Percentiles rank a stretch among this genome's conserved stretches.
Evolutionary conservation across 2,329 filamentous ascomycete genomes (phyloP).

Genomic region (Fusarium udum): DNA sequence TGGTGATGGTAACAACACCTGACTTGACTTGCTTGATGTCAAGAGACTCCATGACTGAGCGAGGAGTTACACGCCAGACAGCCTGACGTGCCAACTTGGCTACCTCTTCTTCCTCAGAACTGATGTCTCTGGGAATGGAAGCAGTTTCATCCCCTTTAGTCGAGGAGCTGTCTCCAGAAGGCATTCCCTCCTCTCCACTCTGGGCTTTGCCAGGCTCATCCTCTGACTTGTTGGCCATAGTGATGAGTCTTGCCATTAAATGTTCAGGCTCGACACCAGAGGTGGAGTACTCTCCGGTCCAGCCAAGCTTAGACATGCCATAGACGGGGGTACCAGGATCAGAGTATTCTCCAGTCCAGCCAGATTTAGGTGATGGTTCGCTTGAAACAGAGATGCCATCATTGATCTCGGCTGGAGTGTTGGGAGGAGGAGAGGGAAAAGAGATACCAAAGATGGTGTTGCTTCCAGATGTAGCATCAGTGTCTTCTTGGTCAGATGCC

Average conservation of each 20-base stretch:
- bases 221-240: background rate
- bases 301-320: background rate
- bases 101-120: background rate
- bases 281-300: background rate
- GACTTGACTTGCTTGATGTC: background rate
- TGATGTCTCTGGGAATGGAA: too few species aligned
- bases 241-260: background rate
- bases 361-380: background rate
- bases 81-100: background rate
- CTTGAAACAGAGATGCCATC: too few species aligned
- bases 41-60: background rate
- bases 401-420: background rate
- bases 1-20: background rate
- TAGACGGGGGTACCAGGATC: background rate
- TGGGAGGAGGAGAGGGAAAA: background rate
- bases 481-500: background rate
- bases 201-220: too few species aligned
- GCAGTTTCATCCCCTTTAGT: too few species aligned
- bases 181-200: fast-evolving
- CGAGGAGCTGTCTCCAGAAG: background rate
- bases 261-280: background rate
- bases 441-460: background rate
- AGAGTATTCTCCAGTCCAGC: background rate
- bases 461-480: background rate
- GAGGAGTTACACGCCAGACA: background rate